phyloP scores from a whole-genome alignment of 495 filamentous ascomycete species.

The Neurospora discreta region DNA sequence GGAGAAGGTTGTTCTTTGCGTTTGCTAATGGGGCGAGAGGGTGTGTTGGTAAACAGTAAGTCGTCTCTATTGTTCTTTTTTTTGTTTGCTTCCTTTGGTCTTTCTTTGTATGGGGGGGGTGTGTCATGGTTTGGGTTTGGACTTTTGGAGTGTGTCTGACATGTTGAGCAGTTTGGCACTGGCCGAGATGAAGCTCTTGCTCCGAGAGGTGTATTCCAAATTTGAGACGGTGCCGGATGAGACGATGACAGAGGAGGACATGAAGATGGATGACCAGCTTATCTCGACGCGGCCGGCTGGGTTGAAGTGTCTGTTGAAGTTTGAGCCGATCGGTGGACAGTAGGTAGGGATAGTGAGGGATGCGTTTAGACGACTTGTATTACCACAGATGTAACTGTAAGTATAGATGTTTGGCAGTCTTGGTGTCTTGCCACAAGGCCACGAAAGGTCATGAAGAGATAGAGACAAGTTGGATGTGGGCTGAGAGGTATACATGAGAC shows the following conservation, averaged over 20 bases:
- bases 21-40: conserved; percentile 46
- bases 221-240: conserved; percentile 42
- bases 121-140: neutral
- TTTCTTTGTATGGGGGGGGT: neutral
- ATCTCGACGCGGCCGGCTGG: conserved; percentile 46
- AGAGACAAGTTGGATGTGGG: no score
- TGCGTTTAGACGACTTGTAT: no score
- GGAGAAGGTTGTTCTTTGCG: conserved; percentile 36
- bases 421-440: no score
- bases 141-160: conserved; percentile 4
- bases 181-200: conserved; percentile 54
- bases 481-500: no score
- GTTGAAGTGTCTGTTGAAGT: conserved; percentile 40
- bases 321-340: conserved; percentile 15
- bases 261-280: conserved; percentile 50
- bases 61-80: neutral
- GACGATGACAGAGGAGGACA: conserved; percentile 39
- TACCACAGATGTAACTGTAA: no score
- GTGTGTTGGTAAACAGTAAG: conserved; percentile 48
- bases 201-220: conserved; percentile 45
- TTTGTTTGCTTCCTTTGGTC: neutral
- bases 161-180: conserved; percentile 40
- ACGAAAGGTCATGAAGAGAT: no score
- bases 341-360: neutral
- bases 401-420: no score